These are phyloP conservation scores for Vickermania spadyakhi DNA, from an alignment of 208 protist genomes.

Conservation along the genomic window DNA sequence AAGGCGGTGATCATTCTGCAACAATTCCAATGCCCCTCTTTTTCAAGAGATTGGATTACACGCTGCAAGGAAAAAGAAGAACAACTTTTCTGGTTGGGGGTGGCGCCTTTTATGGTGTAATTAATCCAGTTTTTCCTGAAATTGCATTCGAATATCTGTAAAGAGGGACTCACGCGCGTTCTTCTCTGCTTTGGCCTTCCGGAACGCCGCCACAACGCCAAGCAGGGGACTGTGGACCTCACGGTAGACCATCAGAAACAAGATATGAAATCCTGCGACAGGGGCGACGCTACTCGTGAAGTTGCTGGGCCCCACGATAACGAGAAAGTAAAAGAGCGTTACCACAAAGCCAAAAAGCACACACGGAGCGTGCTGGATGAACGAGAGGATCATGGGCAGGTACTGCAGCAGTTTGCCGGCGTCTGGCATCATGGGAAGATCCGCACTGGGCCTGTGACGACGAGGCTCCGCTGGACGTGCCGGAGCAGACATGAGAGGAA, in stretches of 20 bases:
- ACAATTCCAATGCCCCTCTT: no score
- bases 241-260: slow-evolving; percentile 36
- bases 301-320: slow-evolving; percentile 18
- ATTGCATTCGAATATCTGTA: slow-evolving; percentile 64
- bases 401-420: slow-evolving; percentile 52
- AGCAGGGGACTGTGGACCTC: slow-evolving; percentile 35
- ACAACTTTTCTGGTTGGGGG: no score
- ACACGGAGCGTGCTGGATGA: slow-evolving; percentile 23
- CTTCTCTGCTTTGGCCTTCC: slow-evolving; percentile 9
- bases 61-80: no score
- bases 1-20: no score
- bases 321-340: slow-evolving; percentile 32
- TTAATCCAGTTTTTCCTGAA: slow-evolving; percentile 46
- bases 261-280: slow-evolving; percentile 60
- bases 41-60: no score
- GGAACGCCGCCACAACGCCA: slow-evolving; percentile 11
- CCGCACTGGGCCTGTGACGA: no score
- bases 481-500: no score
- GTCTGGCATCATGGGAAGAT: no score
- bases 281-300: slow-evolving; percentile 38
- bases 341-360: slow-evolving; percentile 44
- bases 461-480: no score
- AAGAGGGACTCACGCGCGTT: slow-evolving; percentile 25
- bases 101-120: no score
- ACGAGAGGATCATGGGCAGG: slow-evolving; percentile 34